phyloP scores from a whole-genome alignment of 2,329 filamentous ascomycete species.

The Colletotrichum sp. region DNA sequence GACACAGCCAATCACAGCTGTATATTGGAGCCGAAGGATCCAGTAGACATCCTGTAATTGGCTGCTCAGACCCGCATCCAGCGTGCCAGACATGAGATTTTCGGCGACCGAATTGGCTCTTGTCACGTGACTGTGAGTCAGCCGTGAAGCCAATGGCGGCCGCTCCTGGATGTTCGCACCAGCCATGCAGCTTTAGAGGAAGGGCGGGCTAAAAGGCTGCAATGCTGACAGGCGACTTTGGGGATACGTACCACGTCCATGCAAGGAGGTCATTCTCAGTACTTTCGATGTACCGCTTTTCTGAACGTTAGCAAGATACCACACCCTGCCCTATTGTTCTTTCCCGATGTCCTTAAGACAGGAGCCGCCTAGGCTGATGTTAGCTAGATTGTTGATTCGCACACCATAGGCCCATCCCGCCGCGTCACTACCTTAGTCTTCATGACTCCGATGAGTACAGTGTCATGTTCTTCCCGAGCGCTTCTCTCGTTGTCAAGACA shows the following conservation, averaged over 20 bases:
- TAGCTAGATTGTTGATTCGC: neutral
- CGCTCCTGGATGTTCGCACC: neutral
- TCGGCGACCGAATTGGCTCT: slow-evolving; percentile 35
- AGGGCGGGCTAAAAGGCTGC: neutral
- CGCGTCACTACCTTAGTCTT: neutral
- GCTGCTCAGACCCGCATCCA: slow-evolving; percentile 24
- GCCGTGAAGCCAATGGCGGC: slow-evolving; percentile 20
- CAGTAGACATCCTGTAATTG: slow-evolving; percentile 27
- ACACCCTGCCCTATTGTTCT: neutral
- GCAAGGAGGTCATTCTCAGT: neutral
- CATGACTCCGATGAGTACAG: neutral
- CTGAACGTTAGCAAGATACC: neutral
- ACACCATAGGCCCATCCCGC: neutral
- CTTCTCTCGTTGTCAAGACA: neutral
- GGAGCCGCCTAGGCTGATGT: neutral
- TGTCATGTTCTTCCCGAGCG: neutral
- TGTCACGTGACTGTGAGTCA: slow-evolving; percentile 24
- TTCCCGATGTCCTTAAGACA: neutral
- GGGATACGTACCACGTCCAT: neutral
- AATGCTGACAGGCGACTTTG: neutral
- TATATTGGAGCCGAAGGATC: neutral
- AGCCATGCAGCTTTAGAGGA: neutral
- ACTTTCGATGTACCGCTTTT: neutral
- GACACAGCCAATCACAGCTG: slow-evolving; percentile 29
- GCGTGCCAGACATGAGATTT: slow-evolving; percentile 30